Evolutionary conservation across 805 yeast species (phyloP).

Genomic region (Metschnikowia santaceciliae): DNA sequence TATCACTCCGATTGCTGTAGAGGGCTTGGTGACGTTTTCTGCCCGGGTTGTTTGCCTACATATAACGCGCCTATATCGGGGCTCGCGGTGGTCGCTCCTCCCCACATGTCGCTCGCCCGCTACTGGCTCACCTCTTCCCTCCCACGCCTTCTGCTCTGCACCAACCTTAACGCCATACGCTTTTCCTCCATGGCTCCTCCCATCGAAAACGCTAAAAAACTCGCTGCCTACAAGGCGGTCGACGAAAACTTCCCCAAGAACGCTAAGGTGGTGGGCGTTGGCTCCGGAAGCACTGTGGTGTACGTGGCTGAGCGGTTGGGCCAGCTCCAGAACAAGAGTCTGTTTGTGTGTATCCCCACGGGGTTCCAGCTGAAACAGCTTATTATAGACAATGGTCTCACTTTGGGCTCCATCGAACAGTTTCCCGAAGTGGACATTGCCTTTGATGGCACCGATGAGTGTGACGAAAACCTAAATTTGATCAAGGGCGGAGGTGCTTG

Average conservation of each 20-base stretch:
- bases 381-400: constrained; percentile 75
- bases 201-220: constrained; percentile 79
- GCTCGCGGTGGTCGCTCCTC: constrained; percentile 1
- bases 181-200: constrained; percentile 18
- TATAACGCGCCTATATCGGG: background rate
- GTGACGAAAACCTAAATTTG: constrained; percentile 72
- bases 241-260: constrained; percentile 72
- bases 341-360: constrained; percentile 84
- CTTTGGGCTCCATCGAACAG: constrained; percentile 79
- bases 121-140: background rate
- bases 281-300: constrained; percentile 97
- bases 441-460: constrained; percentile 98
- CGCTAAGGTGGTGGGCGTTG: constrained; percentile 83
- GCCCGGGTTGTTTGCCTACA: background rate
- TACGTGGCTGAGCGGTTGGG: constrained; percentile 94
- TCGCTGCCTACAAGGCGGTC: constrained; percentile 89
- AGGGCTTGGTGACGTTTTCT: background rate
- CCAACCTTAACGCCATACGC: background rate
- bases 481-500: constrained; percentile 99
- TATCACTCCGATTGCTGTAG: no score
- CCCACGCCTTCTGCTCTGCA: background rate
- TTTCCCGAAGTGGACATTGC: constrained; percentile 82
- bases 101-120: constrained; percentile 1
- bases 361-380: constrained; percentile 93
- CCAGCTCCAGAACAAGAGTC: constrained; percentile 49